phyloP scores from a whole-genome alignment of 1,284 basidiomycete genomes.

The Macrocystidia cucumis region DNA sequence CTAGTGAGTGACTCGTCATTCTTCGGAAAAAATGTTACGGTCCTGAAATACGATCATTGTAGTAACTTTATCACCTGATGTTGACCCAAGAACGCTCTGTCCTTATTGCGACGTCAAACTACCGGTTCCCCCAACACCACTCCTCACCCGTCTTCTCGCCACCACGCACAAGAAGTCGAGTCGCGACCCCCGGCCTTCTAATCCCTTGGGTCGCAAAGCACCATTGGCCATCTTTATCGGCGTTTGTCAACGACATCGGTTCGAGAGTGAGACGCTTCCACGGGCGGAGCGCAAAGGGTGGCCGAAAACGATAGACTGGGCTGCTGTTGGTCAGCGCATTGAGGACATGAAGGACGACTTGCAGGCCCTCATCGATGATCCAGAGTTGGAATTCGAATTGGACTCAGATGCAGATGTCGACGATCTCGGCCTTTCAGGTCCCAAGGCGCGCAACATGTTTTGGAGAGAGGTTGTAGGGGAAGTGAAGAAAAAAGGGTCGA shows the following conservation, averaged over 20 bases:
- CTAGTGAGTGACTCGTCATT: constrained; percentile 12
- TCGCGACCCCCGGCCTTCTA: constrained; percentile 57
- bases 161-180: constrained; percentile 42
- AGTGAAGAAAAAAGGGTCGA: constrained; percentile 52
- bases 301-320: constrained; percentile 68
- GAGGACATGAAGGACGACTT: constrained; percentile 36
- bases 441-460: constrained; percentile 49
- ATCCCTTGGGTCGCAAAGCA: constrained; percentile 60
- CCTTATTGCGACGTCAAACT: constrained; percentile 71
- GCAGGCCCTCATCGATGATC: constrained; percentile 41
- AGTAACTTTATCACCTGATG: constrained; percentile 34
- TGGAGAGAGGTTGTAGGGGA: constrained; percentile 60
- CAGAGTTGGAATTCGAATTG: constrained; percentile 17
- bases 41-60: constrained; percentile 10
- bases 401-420: constrained; percentile 17
- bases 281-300: constrained; percentile 62
- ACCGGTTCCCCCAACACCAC: constrained; percentile 53
- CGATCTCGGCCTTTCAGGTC: constrained; percentile 19
- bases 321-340: constrained; percentile 42
- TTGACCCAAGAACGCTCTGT: constrained; percentile 61
- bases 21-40: constrained; percentile 1
- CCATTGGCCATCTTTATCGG: constrained; percentile 52
- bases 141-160: constrained; percentile 46
- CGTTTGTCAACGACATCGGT: constrained; percentile 70
- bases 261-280: constrained; percentile 64